Conservation (phyloP, 1,284 basidiomycete genomes). For the Trichosporon sp. region DNA sequence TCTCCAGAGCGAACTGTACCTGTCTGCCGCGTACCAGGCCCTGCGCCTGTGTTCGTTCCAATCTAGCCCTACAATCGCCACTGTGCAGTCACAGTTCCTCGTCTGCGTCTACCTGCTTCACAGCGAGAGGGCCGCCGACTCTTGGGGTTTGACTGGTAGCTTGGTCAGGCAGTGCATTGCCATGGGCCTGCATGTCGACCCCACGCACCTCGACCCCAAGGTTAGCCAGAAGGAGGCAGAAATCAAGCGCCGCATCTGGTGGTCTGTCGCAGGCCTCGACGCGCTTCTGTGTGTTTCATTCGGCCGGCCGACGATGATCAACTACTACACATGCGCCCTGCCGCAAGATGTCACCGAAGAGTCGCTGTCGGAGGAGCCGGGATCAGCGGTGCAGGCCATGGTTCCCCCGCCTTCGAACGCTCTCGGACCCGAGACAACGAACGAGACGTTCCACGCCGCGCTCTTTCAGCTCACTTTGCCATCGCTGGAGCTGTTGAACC, state of each 20-base stretch:
- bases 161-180: constrained; percentile 44
- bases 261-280: constrained; percentile 46
- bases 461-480: constrained; percentile 47
- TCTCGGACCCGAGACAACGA: constrained; percentile 32
- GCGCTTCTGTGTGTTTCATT: constrained; percentile 43
- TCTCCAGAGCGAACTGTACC: constrained; percentile 46
- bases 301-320: constrained; percentile 42
- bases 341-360: constrained; percentile 44
- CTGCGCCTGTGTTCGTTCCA: constrained; percentile 47
- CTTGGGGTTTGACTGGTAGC: constrained; percentile 41
- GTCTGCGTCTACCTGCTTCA: constrained; percentile 45
- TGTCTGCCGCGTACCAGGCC: constrained; percentile 47
- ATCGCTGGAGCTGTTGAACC: constrained; percentile 42
- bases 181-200: constrained; percentile 47
- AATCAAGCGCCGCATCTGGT: constrained; percentile 43
- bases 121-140: constrained; percentile 44
- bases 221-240: constrained; percentile 45
- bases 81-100: constrained; percentile 41
- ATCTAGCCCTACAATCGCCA: constrained; percentile 41
- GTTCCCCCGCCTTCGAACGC: constrained; percentile 28
- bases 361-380: constrained; percentile 36
- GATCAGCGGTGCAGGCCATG: constrained; percentile 26
- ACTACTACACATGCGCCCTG: constrained; percentile 43
- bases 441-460: constrained; percentile 44
- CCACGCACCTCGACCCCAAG: constrained; percentile 35